A percentile compares a stretch with the other conserved stretches of the same genome.
phyloP scores from a whole-genome alignment of 495 filamentous ascomycete species.

The Trichoderma virens region DNA sequence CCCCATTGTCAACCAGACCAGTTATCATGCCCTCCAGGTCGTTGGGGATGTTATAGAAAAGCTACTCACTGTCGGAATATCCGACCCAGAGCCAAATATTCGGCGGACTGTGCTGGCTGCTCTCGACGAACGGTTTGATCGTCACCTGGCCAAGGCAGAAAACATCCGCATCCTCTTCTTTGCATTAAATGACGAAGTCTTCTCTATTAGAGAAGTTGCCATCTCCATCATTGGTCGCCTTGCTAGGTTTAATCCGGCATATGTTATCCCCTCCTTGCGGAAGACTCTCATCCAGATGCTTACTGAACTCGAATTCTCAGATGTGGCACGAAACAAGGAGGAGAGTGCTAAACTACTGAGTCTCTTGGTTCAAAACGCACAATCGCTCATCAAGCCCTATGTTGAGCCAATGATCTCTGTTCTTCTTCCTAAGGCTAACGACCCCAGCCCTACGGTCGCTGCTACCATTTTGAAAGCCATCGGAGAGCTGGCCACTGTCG shows the following conservation, averaged over 20 bases:
- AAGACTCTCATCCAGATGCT: constrained; percentile 94
- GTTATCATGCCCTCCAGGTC: constrained; percentile 89
- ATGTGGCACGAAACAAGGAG: constrained; percentile 85
- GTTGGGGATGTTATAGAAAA: constrained; percentile 97
- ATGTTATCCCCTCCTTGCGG: constrained; percentile 88
- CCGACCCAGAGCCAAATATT: constrained; percentile 83
- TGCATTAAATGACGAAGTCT: constrained; percentile 91
- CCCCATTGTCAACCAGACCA: constrained; percentile 95
- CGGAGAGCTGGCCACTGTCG: constrained; percentile 86
- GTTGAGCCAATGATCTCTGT: constrained; percentile 91
- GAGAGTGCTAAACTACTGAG: constrained; percentile 91
- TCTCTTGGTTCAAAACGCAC: constrained; percentile 82
- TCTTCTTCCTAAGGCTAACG: constrained; percentile 78
- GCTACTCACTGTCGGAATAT: constrained; percentile 86
- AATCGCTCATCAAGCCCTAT: constrained; percentile 85
- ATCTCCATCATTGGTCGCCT: constrained; percentile 94
- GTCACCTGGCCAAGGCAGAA: constrained; percentile 87
- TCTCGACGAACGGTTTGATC: constrained; percentile 88
- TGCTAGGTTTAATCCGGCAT: constrained; percentile 86
- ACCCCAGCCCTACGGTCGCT: constrained; percentile 76
- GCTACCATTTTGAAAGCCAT: constrained; percentile 89
- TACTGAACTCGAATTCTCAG: constrained; percentile 93
- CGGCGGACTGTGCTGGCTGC: constrained; percentile 79
- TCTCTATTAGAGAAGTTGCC: constrained; percentile 84
- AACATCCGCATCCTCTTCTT: constrained; percentile 94